Evolutionary conservation across 208 protist genomes (phyloP), one percentile per base, ranked within the genome.

Genomic region (Trypanosoma cruzi): DNA sequence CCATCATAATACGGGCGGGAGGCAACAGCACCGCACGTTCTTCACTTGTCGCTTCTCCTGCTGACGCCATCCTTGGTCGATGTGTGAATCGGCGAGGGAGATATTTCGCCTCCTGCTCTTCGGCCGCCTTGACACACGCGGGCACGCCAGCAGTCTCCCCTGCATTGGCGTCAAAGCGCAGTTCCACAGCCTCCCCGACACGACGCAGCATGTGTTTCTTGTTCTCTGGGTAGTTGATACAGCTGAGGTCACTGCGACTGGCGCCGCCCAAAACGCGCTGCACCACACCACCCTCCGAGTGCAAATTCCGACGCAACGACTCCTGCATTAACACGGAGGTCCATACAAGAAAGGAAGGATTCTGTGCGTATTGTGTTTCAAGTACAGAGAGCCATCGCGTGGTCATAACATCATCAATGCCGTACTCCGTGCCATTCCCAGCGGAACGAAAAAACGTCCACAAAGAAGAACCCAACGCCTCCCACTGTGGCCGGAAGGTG

Each of bases 1-100:
- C 79, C 16, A 79, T 72, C 78, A 96, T 81, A 20, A 92, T 64
- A 52, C 84, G 81, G 66, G 84, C 86, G 4, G 90, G 82, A 3
- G 90, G 88, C 48, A 95, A 63, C 50, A 95, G 77, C 49, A 85
- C 71, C 3, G 1, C 40, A 54, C 55, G 24, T 11, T 24, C 22
- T 1, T 24, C n/a, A 20, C 52, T 7, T 24, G 14, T 28, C 54
- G 6, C 2, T 54, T 1, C 16, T 29, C 4, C 26, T 54, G 37
- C 26, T 59, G 16, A 14, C 26, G 4, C 20, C 26, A 28, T 48
- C 14, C 2, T 32, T 42, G 40, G 7, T 40, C 48, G 52, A 13
- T n/a, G 40, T 7, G 54, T 29, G 40, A 75, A 42, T n/a, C 7
- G 31, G 18, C 71, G 61, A 29, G 71, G 71, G 8, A 75, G 56